phyloP scores from a whole-genome alignment of 352 stramenopile genomes.

The Phytophthora agathidicida region DNA sequence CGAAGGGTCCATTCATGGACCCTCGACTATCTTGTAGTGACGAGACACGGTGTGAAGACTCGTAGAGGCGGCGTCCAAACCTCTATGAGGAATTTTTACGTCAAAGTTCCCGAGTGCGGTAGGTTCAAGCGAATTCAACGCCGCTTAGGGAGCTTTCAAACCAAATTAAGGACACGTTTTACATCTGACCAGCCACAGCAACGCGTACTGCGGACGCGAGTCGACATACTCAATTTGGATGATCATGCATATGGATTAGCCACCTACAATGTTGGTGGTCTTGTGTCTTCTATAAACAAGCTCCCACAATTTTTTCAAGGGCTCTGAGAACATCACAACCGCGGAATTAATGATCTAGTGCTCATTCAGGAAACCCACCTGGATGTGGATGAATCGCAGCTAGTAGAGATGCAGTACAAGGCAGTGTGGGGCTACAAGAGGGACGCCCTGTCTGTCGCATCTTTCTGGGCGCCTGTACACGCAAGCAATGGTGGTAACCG shows the following conservation, averaged over 20 bases:
- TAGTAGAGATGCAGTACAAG: background rate
- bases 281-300: background rate
- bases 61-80: background rate
- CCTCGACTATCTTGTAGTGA: too few species aligned
- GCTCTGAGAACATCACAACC: background rate
- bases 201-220: background rate
- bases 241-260: background rate
- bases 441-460: background rate
- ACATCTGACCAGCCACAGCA: background rate
- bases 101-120: background rate
- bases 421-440: background rate
- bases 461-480: background rate
- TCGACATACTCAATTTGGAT: background rate
- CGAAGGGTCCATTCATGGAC: too few species aligned
- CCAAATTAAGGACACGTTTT: background rate
- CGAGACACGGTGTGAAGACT: too few species aligned
- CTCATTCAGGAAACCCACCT: background rate
- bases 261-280: background rate
- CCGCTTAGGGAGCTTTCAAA: background rate
- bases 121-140: background rate
- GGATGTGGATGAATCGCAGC: too few species aligned
- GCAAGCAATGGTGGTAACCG: background rate
- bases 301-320: background rate
- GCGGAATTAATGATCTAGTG: background rate
- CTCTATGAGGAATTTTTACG: background rate